A percentile compares a stretch with the other conserved stretches of the same genome.
phyloP scores from a whole-genome alignment of 495 filamentous ascomycete genomes.

The Xylaria telfairii region DNA sequence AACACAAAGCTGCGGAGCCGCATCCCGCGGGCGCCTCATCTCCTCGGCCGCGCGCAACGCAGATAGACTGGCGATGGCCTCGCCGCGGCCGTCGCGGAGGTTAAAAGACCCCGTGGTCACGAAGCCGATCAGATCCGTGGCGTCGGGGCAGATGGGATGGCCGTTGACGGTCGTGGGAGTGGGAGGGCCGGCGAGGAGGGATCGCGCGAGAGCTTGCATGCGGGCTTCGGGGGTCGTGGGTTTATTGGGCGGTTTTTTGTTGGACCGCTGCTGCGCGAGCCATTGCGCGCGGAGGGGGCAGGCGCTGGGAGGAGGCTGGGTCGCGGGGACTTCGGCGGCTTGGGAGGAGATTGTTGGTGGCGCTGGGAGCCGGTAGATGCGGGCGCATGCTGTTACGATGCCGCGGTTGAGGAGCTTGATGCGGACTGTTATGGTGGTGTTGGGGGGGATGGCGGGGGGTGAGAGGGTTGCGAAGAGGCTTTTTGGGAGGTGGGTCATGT shows the following conservation, averaged over 20 bases:
- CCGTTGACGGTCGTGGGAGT: constrained; percentile 49
- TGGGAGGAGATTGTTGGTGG: constrained; percentile 33
- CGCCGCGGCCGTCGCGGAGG: constrained; percentile 75
- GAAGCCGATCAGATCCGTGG: constrained; percentile 86
- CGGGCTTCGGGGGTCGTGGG: constrained; percentile 46
- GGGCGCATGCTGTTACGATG: constrained; percentile 47
- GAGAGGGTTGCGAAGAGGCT: constrained; percentile 34
- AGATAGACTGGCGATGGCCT: constrained; percentile 75
- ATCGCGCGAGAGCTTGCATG: constrained; percentile 59
- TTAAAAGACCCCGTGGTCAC: constrained; percentile 87
- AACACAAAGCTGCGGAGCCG: constrained; percentile 67
- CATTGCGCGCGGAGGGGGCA: constrained; percentile 55
- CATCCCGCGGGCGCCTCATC: constrained; percentile 38
- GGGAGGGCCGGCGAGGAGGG: constrained; percentile 49
- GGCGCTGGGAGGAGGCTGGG: constrained; percentile 34
- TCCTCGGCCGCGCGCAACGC: constrained; percentile 61
- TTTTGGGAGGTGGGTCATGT: constrained; percentile 41
- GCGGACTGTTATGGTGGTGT: constrained; percentile 41
- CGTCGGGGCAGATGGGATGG: constrained; percentile 71
- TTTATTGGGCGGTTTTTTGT: constrained; percentile 29
- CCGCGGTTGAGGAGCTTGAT: constrained; percentile 49
- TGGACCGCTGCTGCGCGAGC: constrained; percentile 42
- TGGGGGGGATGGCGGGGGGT: constrained; percentile 23
- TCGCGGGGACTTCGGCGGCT: constrained; percentile 50
- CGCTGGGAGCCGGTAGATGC: constrained; percentile 54